Evolutionary conservation across 2,329 filamentous ascomycete species (phyloP).

Genomic region (Ophiostoma perfectum): DNA sequence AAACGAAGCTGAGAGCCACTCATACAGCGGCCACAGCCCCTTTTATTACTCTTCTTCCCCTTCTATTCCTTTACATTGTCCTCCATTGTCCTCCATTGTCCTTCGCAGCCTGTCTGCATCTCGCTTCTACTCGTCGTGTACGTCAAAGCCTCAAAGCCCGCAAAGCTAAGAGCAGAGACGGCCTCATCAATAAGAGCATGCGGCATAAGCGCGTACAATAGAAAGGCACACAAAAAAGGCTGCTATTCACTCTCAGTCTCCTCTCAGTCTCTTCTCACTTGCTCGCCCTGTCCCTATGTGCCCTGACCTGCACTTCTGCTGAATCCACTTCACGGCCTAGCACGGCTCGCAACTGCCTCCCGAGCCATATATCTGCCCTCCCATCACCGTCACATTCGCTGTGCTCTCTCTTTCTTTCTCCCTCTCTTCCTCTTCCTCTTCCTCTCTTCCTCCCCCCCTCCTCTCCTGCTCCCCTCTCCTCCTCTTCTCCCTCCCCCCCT

Average conservation of each 20-base stretch:
- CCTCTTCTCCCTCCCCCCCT: conserved; percentile 15
- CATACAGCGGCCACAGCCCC: neutral
- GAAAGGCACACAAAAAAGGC: neutral
- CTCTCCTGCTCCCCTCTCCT: neutral
- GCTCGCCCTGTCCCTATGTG: neutral
- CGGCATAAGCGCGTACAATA: neutral
- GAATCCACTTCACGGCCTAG: neutral
- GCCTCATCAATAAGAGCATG: neutral
- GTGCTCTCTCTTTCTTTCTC: neutral
- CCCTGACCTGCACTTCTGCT: neutral
- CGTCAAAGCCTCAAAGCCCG: neutral
- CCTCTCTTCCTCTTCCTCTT: conserved; percentile 8
- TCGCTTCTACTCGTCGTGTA: neutral
- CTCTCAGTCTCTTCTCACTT: neutral
- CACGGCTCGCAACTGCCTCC: conserved; percentile 2
- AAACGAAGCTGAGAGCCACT: neutral
- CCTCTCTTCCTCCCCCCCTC: neutral
- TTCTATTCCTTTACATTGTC: neutral
- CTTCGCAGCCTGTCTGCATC: neutral
- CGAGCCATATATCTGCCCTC: neutral
- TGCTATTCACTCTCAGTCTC: no score
- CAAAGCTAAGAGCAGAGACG: neutral
- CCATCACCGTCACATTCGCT: conserved; percentile 3
- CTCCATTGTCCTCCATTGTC: neutral
- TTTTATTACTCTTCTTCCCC: neutral